Conservation (phyloP, 2,329 filamentous ascomycete genomes). For the Claviceps maximensis region DNA sequence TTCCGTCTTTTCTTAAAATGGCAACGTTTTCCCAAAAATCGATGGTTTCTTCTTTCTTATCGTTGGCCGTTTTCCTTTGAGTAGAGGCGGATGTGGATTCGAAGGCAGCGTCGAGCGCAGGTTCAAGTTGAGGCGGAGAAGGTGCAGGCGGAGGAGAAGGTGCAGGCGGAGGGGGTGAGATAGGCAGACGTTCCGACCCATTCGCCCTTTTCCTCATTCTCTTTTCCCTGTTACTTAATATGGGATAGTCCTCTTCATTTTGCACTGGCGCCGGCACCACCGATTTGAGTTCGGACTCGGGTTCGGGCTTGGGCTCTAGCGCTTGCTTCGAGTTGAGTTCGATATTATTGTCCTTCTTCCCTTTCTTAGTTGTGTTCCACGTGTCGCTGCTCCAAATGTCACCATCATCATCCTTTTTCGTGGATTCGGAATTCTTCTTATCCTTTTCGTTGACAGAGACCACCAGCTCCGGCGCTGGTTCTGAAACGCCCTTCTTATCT, state of each 20-base stretch:
- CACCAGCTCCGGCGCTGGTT: slow-evolving; percentile 8
- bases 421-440: slow-evolving; percentile 13
- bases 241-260: slow-evolving; percentile 16
- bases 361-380: slow-evolving; percentile 7
- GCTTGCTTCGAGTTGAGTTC: slow-evolving; percentile 8
- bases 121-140: neutral
- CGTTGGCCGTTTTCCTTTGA: neutral
- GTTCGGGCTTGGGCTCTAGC: slow-evolving; percentile 14
- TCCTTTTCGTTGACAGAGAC: slow-evolving; percentile 14
- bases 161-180: too few species aligned
- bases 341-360: slow-evolving; percentile 30
- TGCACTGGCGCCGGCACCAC: slow-evolving; percentile 14
- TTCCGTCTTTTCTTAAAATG: slow-evolving; percentile 16
- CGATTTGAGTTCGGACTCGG: slow-evolving; percentile 9
- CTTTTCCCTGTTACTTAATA: slow-evolving; percentile 19
- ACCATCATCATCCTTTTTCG: slow-evolving; percentile 8
- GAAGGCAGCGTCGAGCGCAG: neutral
- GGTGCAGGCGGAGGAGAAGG: neutral
- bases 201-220: slow-evolving; percentile 16
- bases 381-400: neutral
- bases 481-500: slow-evolving; percentile 18
- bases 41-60: slow-evolving; percentile 18
- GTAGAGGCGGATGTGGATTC: neutral
- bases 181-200: slow-evolving; percentile 2
- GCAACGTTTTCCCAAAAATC: slow-evolving; percentile 14